Conservation (phyloP, 2,329 filamentous ascomycete genomes). For the Reticulascus tulasneorum region DNA sequence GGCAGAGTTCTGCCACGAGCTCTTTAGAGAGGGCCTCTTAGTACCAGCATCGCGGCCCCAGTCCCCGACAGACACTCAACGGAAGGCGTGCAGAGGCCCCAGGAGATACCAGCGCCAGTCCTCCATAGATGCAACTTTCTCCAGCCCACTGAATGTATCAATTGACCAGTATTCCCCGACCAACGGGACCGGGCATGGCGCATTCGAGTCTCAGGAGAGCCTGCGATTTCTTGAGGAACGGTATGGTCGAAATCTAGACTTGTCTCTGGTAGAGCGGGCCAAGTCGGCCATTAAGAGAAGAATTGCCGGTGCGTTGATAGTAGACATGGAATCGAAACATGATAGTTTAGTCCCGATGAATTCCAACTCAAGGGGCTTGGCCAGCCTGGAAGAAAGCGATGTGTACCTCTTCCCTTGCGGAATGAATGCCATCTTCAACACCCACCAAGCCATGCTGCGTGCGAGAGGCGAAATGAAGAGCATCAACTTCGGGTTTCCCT, state of each 20-base stretch:
- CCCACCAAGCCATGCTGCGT: conserved; percentile 69
- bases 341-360: conserved; percentile 47
- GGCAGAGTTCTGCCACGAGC: conserved; percentile 79
- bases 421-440: conserved; percentile 93
- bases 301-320: conserved; percentile 80
- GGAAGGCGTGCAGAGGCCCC: conserved; percentile 63
- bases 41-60: conserved; percentile 24
- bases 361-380: conserved; percentile 50
- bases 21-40: conserved; percentile 66
- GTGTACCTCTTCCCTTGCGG: conserved; percentile 85
- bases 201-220: conserved; percentile 57
- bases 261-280: conserved; percentile 74
- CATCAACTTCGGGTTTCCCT: conserved; percentile 94
- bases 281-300: conserved; percentile 81
- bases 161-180: no score
- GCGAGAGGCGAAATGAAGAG: conserved; percentile 65
- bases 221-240: conserved; percentile 86
- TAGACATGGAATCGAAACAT: conserved; percentile 60
- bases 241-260: conserved; percentile 85
- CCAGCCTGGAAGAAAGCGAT: conserved; percentile 74
- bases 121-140: conserved; percentile 32
- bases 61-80: conserved; percentile 20
- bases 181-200: conserved; percentile 11
- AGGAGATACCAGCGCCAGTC: conserved; percentile 68
- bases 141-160: conserved; percentile 14